Evolutionary conservation across 2,329 filamentous ascomycete species (phyloP).

Genomic region (Colletotrichum sp.): DNA sequence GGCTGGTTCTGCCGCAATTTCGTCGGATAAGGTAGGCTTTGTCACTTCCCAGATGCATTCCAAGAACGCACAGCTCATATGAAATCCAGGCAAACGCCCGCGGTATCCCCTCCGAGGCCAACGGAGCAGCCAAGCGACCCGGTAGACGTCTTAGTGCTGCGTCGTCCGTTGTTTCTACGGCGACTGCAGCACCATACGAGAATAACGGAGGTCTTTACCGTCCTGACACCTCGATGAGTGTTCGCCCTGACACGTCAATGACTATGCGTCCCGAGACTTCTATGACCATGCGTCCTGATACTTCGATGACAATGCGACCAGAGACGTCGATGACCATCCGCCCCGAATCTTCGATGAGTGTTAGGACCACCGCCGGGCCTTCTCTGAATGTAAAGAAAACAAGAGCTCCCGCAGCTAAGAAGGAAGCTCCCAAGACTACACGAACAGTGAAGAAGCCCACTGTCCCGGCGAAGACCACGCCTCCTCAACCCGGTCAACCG

Average conservation of each 20-base stretch:
- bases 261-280: slow-evolving; percentile 38
- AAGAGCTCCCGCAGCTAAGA: slow-evolving; percentile 51
- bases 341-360: slow-evolving; percentile 47
- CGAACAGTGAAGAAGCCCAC: slow-evolving; percentile 39
- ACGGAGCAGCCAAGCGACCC: slow-evolving; percentile 33
- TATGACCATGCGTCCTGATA: slow-evolving; percentile 44
- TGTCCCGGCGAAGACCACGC: slow-evolving; percentile 11
- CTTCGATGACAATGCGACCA: slow-evolving; percentile 43
- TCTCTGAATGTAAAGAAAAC: slow-evolving; percentile 62
- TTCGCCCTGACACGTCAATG: slow-evolving; percentile 41
- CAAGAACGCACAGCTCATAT: slow-evolving; percentile 15
- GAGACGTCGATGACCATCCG: slow-evolving; percentile 35
- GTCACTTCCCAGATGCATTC: not conserved
- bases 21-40: slow-evolving; percentile 43
- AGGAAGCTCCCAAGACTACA: slow-evolving; percentile 40
- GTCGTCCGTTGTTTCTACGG: slow-evolving; percentile 35
- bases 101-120: slow-evolving; percentile 26
- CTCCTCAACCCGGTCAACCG: not conserved
- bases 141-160: slow-evolving; percentile 56
- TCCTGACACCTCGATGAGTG: slow-evolving; percentile 38
- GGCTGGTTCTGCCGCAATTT: slow-evolving; percentile 52
- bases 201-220: slow-evolving; percentile 21
- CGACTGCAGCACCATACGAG: not conserved
- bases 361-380: slow-evolving; percentile 38
- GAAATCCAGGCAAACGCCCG: slow-evolving; percentile 34